Conservation (phyloP, 768 basidiomycete genomes). For the Phylloporus rhodoxanthus region DNA sequence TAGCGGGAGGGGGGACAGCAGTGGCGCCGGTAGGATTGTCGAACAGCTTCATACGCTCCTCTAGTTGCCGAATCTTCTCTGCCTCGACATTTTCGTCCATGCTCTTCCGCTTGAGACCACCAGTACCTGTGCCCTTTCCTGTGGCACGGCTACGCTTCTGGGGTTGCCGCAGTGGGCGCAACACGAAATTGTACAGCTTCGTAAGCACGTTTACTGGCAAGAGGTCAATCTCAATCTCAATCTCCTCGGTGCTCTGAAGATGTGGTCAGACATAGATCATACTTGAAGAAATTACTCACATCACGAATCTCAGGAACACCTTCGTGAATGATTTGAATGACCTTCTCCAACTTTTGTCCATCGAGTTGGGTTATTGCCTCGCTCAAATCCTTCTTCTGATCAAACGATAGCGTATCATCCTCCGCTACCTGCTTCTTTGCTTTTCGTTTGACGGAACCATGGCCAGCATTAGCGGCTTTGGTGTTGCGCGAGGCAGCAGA, state of each 20-base stretch:
- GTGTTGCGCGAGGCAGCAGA: constrained; percentile 40
- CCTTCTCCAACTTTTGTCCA: constrained; percentile 76
- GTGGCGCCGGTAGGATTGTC: constrained; percentile 49
- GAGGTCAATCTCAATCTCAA: constrained; percentile 95
- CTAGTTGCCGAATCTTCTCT: constrained; percentile 88
- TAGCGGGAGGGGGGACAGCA: constrained; percentile 30
- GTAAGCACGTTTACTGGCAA: constrained; percentile 82
- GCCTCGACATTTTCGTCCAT: constrained; percentile 97
- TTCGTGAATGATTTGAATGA: constrained; percentile 92
- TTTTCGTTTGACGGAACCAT: constrained; percentile 48
- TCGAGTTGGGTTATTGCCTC: constrained; percentile 88
- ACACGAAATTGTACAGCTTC: constrained; percentile 92
- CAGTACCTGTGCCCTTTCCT: constrained; percentile 80
- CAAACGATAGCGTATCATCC: constrained; percentile 83
- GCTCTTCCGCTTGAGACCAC: constrained; percentile 87
- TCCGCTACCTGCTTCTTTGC: constrained; percentile 63
- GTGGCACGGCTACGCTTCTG: constrained; percentile 54
- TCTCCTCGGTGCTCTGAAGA: constrained; percentile 87
- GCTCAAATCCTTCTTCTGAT: constrained; percentile 97
- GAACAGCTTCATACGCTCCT: constrained; percentile 82
- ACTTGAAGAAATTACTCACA: constrained; percentile 46
- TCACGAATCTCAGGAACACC: constrained; percentile 91
- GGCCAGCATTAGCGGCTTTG: constrained; percentile 36
- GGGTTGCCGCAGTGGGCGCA: constrained; percentile 68
- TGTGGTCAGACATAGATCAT: constrained; percentile 10